Percentiles rank a stretch among this genome's conserved stretches.
phyloP scores from a whole-genome alignment of 208 protist genomes.

The Spironucleus salmonicida region DNA sequence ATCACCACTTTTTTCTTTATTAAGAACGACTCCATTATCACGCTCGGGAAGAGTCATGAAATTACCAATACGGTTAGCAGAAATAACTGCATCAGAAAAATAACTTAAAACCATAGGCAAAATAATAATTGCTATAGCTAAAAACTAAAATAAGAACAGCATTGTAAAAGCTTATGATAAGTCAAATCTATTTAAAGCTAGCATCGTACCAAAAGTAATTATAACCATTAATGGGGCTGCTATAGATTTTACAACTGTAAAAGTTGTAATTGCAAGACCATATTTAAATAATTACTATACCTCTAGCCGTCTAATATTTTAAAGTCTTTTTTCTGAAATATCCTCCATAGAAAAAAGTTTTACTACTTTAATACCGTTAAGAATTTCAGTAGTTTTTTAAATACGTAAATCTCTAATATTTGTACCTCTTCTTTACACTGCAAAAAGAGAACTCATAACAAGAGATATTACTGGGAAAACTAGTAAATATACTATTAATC shows the following conservation, averaged over 20 bases:
- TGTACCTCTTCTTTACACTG: slow-evolving; percentile 28
- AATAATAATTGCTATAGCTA: slow-evolving; percentile 1
- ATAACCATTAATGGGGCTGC: slow-evolving; percentile 9
- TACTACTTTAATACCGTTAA: slow-evolving; percentile 51
- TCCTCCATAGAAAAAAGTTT: slow-evolving; percentile 55
- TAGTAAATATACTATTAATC: slow-evolving; percentile 47
- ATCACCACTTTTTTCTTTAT: background rate
- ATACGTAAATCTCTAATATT: slow-evolving; percentile 45
- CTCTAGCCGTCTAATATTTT: slow-evolving; percentile 31
- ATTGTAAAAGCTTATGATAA: slow-evolving; percentile 2
- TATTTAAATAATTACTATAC: background rate
- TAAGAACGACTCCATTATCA: background rate
- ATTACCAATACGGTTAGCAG: background rate
- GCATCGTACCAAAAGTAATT: slow-evolving; percentile 13
- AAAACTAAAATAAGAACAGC: slow-evolving; percentile 6
- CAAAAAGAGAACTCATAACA: background rate
- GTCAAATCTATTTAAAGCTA: background rate
- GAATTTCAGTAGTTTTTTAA: slow-evolving; percentile 44
- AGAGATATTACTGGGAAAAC: slow-evolving; percentile 42
- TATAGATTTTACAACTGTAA: background rate
- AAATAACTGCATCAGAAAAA: slow-evolving; percentile 6
- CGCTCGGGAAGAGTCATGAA: slow-evolving; percentile 23
- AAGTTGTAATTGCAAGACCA: background rate
- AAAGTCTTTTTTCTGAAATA: slow-evolving; percentile 36
- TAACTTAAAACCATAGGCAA: background rate